phyloP scores from a whole-genome alignment of 495 filamentous ascomycete species.

The Jackrogersella multiformis region DNA sequence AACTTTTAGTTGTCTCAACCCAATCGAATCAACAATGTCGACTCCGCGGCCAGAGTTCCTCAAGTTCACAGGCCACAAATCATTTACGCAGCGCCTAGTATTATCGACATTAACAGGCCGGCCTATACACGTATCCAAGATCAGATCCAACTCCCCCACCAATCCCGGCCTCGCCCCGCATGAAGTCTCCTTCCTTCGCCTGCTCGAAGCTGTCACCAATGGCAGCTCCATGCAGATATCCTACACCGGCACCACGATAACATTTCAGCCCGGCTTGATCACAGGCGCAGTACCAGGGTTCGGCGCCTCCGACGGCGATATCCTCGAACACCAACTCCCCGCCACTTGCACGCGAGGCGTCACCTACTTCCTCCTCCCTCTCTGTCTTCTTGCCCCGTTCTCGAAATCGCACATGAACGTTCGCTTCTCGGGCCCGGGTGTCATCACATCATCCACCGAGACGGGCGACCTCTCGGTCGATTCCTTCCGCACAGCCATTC shows the following conservation, averaged over 20 bases:
- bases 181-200: slow-evolving; percentile 94
- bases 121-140: slow-evolving; percentile 89
- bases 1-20: slow-evolving; percentile 6
- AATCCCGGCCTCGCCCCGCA: slow-evolving; percentile 88
- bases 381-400: slow-evolving; percentile 93
- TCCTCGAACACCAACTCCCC: slow-evolving; percentile 80
- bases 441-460: slow-evolving; percentile 86
- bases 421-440: slow-evolving; percentile 86
- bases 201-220: slow-evolving; percentile 95
- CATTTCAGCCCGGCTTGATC: slow-evolving; percentile 91
- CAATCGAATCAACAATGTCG: slow-evolving; percentile 48
- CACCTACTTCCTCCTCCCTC: slow-evolving; percentile 90
- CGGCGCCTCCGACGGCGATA: slow-evolving; percentile 71
- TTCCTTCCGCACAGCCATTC: slow-evolving; percentile 89
- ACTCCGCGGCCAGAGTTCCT: slow-evolving; percentile 58
- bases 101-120: slow-evolving; percentile 91
- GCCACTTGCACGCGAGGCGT: slow-evolving; percentile 78
- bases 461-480: slow-evolving; percentile 89
- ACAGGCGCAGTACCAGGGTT: slow-evolving; percentile 76
- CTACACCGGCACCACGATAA: slow-evolving; percentile 89
- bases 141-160: slow-evolving; percentile 83
- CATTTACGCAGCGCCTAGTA: slow-evolving; percentile 83
- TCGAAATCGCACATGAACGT: slow-evolving; percentile 88
- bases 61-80: slow-evolving; percentile 81
- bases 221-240: slow-evolving; percentile 93